Conservation (phyloP, 1,284 basidiomycete species). For the Tilletiopsis washingtonensis region DNA sequence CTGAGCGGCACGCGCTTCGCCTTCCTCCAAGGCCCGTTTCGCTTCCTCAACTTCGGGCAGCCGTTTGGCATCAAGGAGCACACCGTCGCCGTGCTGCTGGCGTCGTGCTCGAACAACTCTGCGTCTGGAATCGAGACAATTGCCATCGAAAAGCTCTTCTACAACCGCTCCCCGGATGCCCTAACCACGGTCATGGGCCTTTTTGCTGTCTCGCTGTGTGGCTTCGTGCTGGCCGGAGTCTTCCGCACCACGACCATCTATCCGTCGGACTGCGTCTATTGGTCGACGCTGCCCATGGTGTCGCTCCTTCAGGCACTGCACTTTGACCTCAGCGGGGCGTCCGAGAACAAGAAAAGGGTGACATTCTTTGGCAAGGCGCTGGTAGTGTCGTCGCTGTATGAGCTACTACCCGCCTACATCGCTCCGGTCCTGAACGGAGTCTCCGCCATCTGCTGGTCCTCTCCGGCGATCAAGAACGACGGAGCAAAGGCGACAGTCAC, state of each 20-base stretch:
- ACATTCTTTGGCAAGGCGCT: conserved; percentile 57
- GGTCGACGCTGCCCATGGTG: conserved; percentile 33
- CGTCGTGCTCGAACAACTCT: conserved; percentile 49
- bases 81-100: conserved; percentile 58
- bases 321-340: conserved; percentile 42
- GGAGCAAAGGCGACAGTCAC: conserved; percentile 15
- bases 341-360: conserved; percentile 54
- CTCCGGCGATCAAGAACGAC: conserved; percentile 49
- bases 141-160: conserved; percentile 23
- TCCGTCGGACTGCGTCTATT: conserved; percentile 47
- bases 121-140: conserved; percentile 9
- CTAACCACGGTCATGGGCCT: conserved; percentile 59
- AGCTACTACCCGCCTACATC: conserved; percentile 52
- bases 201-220: conserved; percentile 61
- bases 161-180: conserved; percentile 9
- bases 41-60: conserved; percentile 57
- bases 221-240: conserved; percentile 56
- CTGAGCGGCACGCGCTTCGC: conserved; percentile 14
- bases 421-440: conserved; percentile 40
- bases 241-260: conserved; percentile 18
- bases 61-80: conserved; percentile 58
- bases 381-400: conserved; percentile 12
- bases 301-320: conserved; percentile 39
- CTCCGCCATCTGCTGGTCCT: conserved; percentile 50
- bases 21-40: conserved; percentile 49